These are phyloP conservation scores for Aspergillus fumigatus DNA, from an alignment of 2,329 filamentous ascomycete species.

Conservation along the genomic window DNA sequence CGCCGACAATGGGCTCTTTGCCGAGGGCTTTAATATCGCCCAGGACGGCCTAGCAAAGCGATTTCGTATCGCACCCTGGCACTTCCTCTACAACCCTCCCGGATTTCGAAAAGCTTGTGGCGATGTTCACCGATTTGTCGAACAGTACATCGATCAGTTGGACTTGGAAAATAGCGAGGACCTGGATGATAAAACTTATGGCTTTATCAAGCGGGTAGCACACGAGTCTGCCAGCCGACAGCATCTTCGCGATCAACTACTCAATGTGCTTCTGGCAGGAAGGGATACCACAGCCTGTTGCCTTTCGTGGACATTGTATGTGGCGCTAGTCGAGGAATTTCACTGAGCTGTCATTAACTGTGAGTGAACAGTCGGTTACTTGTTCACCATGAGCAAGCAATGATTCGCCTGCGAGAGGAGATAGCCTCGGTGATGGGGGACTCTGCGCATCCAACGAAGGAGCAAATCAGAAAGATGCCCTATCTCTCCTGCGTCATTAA, in stretches of 20 bases:
- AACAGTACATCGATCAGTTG: not conserved
- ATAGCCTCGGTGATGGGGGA: not conserved
- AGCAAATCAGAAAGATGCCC: constrained; percentile 9
- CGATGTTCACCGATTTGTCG: not conserved
- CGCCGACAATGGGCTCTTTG: constrained; percentile 11
- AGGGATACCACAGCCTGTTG: constrained; percentile 23
- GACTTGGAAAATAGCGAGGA: not conserved
- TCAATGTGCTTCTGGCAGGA: constrained; percentile 22
- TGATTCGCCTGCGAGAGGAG: constrained; percentile 1
- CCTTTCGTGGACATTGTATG: constrained; percentile 17
- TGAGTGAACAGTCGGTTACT: constrained; percentile 3
- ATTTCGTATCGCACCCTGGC: not conserved
- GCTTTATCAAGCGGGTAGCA: not conserved
- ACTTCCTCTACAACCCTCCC: not conserved
- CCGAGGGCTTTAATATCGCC: constrained; percentile 18
- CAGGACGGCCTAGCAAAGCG: constrained; percentile 10
- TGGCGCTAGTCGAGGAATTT: no score
- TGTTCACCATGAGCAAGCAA: constrained; percentile 4
- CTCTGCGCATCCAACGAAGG: not conserved
- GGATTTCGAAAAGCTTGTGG: not conserved
- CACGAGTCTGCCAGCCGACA: not conserved
- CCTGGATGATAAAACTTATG: not conserved
- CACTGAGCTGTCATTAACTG: not conserved
- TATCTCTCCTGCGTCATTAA: constrained; percentile 13
- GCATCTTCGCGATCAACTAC: constrained; percentile 15